These are phyloP conservation scores for Kodamaea neixiangensis DNA, from an alignment of 805 yeast genomes.

Conservation along the genomic window DNA sequence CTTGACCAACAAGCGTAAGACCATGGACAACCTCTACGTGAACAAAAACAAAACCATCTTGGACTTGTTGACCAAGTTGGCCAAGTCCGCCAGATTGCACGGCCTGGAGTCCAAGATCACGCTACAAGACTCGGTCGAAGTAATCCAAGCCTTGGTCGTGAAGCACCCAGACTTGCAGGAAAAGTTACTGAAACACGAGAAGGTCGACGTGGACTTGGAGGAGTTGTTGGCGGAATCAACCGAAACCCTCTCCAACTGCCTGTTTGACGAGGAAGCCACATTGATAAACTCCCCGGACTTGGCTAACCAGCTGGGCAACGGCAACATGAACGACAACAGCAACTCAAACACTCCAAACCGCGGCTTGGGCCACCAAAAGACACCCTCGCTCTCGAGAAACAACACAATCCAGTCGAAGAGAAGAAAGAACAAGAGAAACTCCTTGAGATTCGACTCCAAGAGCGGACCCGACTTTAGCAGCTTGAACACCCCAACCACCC, in stretches of 20 bases:
- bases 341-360: constrained; percentile 11
- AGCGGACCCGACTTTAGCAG: constrained; percentile 20
- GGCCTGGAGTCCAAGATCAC: constrained; percentile 49
- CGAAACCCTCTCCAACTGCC: constrained; percentile 30
- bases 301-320: not conserved
- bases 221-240: constrained; percentile 35
- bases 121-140: constrained; percentile 48
- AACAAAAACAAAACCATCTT: constrained; percentile 47
- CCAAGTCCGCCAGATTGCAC: constrained; percentile 46
- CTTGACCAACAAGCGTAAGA: constrained; percentile 46
- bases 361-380: constrained; percentile 11
- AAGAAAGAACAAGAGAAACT: constrained; percentile 37
- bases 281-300: constrained; percentile 21
- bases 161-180: constrained; percentile 38
- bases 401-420: constrained; percentile 25
- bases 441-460: constrained; percentile 30
- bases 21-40: constrained; percentile 51
- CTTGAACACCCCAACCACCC: constrained; percentile 20
- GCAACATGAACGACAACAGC: not conserved
- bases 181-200: constrained; percentile 27
- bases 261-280: constrained; percentile 38
- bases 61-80: constrained; percentile 46
- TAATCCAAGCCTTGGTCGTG: constrained; percentile 41
- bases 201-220: constrained; percentile 34
- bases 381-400: constrained; percentile 16